These are phyloP conservation scores for Fusarium sp. DNA, from an alignment of 2,329 filamentous ascomycete genomes.

Conservation along the genomic window DNA sequence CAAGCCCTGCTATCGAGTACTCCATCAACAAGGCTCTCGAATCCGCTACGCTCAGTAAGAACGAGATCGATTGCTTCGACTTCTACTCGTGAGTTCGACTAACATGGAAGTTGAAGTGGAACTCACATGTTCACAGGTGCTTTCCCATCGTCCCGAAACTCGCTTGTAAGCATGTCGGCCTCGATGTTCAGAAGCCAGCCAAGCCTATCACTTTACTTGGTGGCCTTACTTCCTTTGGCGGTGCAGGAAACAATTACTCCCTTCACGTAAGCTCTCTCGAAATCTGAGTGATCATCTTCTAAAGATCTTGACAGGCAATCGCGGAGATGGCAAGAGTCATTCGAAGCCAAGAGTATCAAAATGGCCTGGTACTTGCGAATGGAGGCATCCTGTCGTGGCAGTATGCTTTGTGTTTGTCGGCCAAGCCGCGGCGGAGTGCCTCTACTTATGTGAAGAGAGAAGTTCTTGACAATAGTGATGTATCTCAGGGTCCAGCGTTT, in stretches of 20 bases:
- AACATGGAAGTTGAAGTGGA: rapidly evolving
- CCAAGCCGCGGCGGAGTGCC: slow-evolving; percentile 44
- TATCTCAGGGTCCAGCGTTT: slow-evolving; percentile 24
- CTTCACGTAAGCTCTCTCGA: slow-evolving; percentile 63
- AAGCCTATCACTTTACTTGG: slow-evolving; percentile 70
- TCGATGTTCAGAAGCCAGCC: slow-evolving; percentile 55
- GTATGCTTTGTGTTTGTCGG: slow-evolving; percentile 67
- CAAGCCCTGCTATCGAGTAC: slow-evolving; percentile 65
- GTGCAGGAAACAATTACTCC: slow-evolving; percentile 76
- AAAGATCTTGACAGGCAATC: slow-evolving; percentile 45
- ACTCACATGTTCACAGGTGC: slow-evolving; percentile 54
- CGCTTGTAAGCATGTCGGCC: slow-evolving; percentile 66
- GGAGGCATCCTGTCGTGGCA: slow-evolving; percentile 73
- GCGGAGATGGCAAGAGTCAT: slow-evolving; percentile 65
- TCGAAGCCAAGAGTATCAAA: slow-evolving; percentile 54
- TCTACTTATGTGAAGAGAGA: slow-evolving; percentile 8
- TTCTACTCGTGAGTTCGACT: slow-evolving; percentile 63
- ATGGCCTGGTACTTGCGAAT: slow-evolving; percentile 70
- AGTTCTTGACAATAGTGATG: neutral
- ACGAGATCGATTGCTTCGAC: slow-evolving; percentile 68
- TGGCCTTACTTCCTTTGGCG: slow-evolving; percentile 74
- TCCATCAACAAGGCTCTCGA: slow-evolving; percentile 65
- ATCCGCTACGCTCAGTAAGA: slow-evolving; percentile 55
- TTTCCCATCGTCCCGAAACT: slow-evolving; percentile 77
- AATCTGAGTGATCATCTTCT: slow-evolving; percentile 36